phyloP scores from a whole-genome alignment of 352 stramenopile genomes.

The Plasmopara muralis region DNA sequence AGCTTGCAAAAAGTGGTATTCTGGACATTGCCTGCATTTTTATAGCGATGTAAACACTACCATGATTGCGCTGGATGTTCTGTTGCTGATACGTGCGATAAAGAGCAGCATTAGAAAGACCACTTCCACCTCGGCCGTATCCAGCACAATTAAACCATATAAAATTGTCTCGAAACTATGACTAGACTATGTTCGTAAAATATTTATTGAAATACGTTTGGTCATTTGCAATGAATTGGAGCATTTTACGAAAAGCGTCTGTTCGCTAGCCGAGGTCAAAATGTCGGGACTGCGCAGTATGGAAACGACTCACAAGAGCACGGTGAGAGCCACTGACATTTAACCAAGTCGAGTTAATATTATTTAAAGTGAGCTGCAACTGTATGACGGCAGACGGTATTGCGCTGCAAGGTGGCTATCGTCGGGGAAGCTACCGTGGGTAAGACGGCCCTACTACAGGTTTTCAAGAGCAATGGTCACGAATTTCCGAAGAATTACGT shows the following conservation, averaged over 20 bases:
- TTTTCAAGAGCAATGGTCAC: constrained; percentile 87
- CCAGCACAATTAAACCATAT: no score
- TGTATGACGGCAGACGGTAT: constrained; percentile 48
- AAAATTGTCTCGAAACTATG: no score
- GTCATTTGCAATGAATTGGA: background rate
- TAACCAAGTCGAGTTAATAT: background rate
- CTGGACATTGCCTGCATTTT: no score
- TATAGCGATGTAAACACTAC: no score
- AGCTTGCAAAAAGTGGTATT: no score
- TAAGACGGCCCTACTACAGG: constrained; percentile 87
- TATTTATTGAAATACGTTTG: no score
- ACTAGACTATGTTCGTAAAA: no score
- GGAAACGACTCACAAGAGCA: constrained; percentile 88
- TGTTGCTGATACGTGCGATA: no score
- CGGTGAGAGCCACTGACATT: constrained; percentile 22
- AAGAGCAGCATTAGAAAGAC: no score
- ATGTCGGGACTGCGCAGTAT: constrained; percentile 87
- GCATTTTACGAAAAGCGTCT: background rate
- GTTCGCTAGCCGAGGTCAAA: background rate
- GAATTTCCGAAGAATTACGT: constrained; percentile 94
- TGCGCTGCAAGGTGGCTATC: constrained; percentile 87
- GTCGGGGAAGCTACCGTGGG: constrained; percentile 87
- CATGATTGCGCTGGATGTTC: no score
- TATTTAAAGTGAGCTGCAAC: background rate
- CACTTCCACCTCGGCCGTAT: no score